Conservation (phyloP, 2,329 filamentous ascomycete species). For the Stenocarpella maydis region DNA sequence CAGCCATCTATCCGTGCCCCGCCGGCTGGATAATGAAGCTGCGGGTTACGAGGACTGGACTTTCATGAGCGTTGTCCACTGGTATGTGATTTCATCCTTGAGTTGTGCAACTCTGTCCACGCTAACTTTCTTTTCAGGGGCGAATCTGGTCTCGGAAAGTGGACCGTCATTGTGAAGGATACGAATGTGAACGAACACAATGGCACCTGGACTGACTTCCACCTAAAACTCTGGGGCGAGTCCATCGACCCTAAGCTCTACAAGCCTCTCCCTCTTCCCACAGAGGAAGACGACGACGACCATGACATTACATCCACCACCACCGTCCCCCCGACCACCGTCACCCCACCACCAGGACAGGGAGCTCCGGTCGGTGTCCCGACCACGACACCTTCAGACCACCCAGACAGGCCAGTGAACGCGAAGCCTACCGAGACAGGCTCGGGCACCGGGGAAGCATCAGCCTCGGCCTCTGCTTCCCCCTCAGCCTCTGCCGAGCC, state of each 20-base stretch:
- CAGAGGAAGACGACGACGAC: constrained; percentile 83
- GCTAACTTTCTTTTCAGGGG: constrained; percentile 67
- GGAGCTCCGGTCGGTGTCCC: constrained; percentile 49
- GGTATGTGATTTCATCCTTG: constrained; percentile 61
- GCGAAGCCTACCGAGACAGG: constrained; percentile 48
- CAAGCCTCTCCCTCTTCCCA: constrained; percentile 80
- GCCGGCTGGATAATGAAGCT: constrained; percentile 71
- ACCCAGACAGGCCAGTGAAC: constrained; percentile 70
- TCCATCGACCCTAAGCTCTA: constrained; percentile 79
- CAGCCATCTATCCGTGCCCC: constrained; percentile 82
- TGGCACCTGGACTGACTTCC: constrained; percentile 90
- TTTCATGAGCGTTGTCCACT: constrained; percentile 98
- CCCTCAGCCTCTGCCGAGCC: constrained; percentile 49
- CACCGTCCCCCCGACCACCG: constrained; percentile 69
- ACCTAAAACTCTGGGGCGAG: constrained; percentile 93
- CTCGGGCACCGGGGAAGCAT: constrained; percentile 41
- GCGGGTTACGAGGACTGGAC: constrained; percentile 93
- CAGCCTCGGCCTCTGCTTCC: constrained; percentile 41
- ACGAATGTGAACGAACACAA: constrained; percentile 77
- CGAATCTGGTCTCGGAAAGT: constrained; percentile 85
- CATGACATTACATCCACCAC: constrained; percentile 73
- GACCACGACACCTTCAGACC: constrained; percentile 62
- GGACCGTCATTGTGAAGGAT: constrained; percentile 92
- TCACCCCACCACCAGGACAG: constrained; percentile 60
- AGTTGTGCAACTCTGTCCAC: neutral